Conservation (phyloP, 495 filamentous ascomycete genomes). For the Penicillium diatomitis region DNA sequence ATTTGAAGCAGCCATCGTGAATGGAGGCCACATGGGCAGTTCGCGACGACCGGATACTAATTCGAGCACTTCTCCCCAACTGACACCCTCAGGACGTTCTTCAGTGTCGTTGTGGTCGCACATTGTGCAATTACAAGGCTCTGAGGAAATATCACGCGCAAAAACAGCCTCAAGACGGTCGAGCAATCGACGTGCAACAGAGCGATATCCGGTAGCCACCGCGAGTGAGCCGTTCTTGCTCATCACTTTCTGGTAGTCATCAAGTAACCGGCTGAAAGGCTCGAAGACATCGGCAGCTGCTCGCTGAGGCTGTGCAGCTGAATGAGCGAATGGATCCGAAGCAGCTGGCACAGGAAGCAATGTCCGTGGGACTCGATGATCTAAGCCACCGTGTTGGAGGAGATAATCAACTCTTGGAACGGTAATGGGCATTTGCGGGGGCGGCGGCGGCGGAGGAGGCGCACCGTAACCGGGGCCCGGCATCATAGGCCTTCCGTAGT, state of each 20-base stretch:
- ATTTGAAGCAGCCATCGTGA: constrained; percentile 50
- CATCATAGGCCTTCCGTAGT: constrained; percentile 33
- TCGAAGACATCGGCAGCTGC: constrained; percentile 60
- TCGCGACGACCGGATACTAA: constrained; percentile 79
- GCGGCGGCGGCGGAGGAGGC: constrained; percentile 77
- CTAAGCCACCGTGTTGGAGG: constrained; percentile 73
- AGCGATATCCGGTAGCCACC: constrained; percentile 91
- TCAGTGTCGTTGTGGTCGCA: constrained; percentile 52
- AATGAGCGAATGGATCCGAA: constrained; percentile 35
- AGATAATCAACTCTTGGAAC: constrained; percentile 84
- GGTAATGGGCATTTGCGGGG: constrained; percentile 55
- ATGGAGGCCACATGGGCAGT: constrained; percentile 80
- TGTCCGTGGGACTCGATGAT: constrained; percentile 52
- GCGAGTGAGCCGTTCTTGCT: constrained; percentile 78
- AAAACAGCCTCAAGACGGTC: constrained; percentile 92
- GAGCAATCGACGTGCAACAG: constrained; percentile 84
- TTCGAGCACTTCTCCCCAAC: constrained; percentile 95
- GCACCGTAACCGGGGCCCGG: constrained; percentile 23
- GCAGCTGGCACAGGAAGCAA: constrained; percentile 44
- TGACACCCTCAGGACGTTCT: constrained; percentile 59
- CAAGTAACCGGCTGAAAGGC: constrained; percentile 68
- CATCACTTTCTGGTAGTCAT: constrained; percentile 78
- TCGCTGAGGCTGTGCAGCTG: constrained; percentile 23
- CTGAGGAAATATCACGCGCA: constrained; percentile 75
- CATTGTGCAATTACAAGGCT: constrained; percentile 71